Percentiles rank a stretch among this genome's conserved stretches.
Conservation (phyloP, 2,329 filamentous ascomycete species). For the Aureobasidium sp. region DNA sequence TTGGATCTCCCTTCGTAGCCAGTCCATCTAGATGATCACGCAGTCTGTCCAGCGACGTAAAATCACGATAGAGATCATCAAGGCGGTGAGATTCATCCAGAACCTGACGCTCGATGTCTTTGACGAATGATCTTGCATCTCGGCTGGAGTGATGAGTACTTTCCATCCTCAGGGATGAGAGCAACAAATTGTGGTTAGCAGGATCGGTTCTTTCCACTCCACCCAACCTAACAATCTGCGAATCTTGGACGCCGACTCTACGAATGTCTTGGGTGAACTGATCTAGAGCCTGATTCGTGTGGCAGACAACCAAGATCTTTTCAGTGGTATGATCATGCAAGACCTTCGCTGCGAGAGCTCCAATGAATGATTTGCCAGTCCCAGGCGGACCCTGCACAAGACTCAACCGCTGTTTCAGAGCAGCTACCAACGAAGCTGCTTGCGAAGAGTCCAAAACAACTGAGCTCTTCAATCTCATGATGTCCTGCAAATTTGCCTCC, state of each 20-base stretch:
- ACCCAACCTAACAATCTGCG: neutral
- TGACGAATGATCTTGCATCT: neutral
- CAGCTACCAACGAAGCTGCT: constrained; percentile 46
- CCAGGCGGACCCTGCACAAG: constrained; percentile 66
- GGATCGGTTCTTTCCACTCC: neutral
- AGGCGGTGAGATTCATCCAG: neutral
- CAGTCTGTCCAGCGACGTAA: neutral
- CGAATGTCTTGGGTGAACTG: constrained; percentile 53
- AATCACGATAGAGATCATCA: neutral
- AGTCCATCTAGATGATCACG: neutral
- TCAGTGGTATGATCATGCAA: constrained; percentile 40
- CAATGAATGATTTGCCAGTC: constrained; percentile 49
- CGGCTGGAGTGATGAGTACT: neutral
- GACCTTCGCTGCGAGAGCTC: constrained; percentile 50
- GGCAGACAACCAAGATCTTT: constrained; percentile 39
- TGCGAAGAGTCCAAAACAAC: constrained; percentile 48
- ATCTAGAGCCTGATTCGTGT: constrained; percentile 49
- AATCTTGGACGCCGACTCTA: neutral
- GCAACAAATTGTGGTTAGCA: neutral
- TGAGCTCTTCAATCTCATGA: constrained; percentile 24
- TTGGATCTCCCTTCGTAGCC: neutral
- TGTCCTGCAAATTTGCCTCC: constrained; percentile 26
- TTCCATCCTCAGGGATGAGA: neutral
- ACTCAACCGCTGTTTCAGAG: constrained; percentile 48
- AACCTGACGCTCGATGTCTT: neutral